phyloP scores from a whole-genome alignment of 768 basidiomycete genomes.

The Termitomyces sp. region DNA sequence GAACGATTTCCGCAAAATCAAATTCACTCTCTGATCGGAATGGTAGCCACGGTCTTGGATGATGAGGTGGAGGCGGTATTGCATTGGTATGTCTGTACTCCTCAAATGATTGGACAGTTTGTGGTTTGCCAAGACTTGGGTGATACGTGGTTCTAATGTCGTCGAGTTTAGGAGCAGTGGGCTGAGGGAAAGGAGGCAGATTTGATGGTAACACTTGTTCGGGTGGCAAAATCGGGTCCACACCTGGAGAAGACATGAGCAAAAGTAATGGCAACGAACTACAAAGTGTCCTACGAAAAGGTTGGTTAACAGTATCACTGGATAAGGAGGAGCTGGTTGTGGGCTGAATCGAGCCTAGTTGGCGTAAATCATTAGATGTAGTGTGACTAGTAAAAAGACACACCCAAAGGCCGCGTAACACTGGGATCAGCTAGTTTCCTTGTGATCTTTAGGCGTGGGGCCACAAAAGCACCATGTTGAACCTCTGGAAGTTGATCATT shows the following conservation, averaged over 20 bases:
- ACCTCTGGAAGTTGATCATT: not conserved
- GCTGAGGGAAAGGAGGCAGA: not conserved
- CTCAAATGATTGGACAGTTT: constrained; percentile 9
- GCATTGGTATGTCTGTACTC: not conserved
- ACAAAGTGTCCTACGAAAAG: too few relatives aligned
- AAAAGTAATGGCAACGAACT: too few relatives aligned
- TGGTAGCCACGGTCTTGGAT: constrained; percentile 28
- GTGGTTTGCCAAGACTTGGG: not conserved
- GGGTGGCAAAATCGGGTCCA: too few relatives aligned
- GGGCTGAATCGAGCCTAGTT: not conserved
- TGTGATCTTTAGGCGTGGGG: not conserved
- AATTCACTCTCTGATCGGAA: constrained; percentile 28
- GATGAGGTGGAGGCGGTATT: not conserved
- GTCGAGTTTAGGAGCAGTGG: not conserved
- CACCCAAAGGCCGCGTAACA: not conserved
- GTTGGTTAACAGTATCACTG: too few relatives aligned
- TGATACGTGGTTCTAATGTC: not conserved
- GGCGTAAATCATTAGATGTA: not conserved
- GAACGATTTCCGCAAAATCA: constrained; percentile 27
- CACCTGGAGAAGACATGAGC: not conserved
- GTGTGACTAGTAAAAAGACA: not conserved
- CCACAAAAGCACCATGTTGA: not conserved
- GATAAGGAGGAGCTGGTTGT: too few relatives aligned
- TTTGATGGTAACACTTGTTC: not conserved
- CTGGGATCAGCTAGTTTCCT: not conserved